phyloP scores from a whole-genome alignment of 225 moss, liverwort and hornwort genomes.

The Ulota crispa region DNA sequence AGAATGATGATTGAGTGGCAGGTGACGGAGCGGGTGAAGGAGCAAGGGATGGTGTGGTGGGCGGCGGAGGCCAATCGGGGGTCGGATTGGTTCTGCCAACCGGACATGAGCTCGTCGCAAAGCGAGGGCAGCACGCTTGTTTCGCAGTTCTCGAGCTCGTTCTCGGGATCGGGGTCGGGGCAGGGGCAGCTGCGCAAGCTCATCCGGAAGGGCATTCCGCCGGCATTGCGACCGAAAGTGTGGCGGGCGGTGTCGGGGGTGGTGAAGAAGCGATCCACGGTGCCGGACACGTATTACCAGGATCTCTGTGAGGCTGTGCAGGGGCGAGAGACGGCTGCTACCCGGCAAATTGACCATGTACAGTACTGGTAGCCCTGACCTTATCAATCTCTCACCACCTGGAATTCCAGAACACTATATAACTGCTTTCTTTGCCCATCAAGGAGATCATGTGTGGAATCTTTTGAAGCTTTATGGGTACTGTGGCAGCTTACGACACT shows the following conservation, averaged over 20 bases:
- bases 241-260: conserved; percentile 97
- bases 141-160: conserved; percentile 71
- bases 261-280: conserved; percentile 80
- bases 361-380: conserved; percentile 1
- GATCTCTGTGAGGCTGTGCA: conserved; percentile 86
- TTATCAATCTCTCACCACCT: too few species aligned
- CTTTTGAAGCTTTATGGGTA: not conserved
- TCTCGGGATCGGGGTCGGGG: conserved; percentile 71
- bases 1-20: not conserved
- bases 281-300: conserved; percentile 91
- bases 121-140: conserved; percentile 62
- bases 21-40: conserved; percentile 87
- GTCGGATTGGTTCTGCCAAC: conserved; percentile 81
- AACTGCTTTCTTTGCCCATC: not conserved
- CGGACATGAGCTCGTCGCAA: conserved; percentile 62
- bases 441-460: not conserved
- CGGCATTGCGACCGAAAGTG: conserved; percentile 74
- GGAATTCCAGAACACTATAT: too few species aligned
- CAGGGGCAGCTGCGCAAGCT: conserved; percentile 94
- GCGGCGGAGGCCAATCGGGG: conserved; percentile 84
- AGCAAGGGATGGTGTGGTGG: conserved; percentile 93
- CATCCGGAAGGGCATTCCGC: conserved; percentile 86
- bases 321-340: conserved; percentile 76
- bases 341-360: conserved; percentile 97
- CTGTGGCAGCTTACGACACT: not conserved